Conservation (phyloP, 2,329 filamentous ascomycete species). For the Pseudogymnoascus sp. region DNA sequence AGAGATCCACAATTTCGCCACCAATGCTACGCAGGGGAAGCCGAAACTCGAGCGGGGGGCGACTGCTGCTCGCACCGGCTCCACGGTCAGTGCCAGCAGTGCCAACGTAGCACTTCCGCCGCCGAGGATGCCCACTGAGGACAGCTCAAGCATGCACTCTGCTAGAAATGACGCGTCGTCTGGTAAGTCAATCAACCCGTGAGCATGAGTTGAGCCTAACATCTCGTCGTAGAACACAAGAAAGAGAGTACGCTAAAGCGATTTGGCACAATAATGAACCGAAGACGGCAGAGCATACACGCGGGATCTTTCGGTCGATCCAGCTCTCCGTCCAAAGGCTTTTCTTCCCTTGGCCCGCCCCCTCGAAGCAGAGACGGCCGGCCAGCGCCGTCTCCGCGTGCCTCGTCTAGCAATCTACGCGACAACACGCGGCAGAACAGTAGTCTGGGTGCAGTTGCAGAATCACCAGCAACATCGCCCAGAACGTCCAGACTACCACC, state of each 20-base stretch:
- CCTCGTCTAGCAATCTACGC: conserved; percentile 51
- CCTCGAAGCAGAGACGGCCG: conserved; percentile 55
- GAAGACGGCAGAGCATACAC: conserved; percentile 59
- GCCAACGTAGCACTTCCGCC: conserved; percentile 21
- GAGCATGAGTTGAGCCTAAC: conserved; percentile 20
- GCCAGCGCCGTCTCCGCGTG: conserved; percentile 41
- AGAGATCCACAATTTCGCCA: conserved; percentile 70
- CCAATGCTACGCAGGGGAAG: conserved; percentile 32
- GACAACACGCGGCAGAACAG: conserved; percentile 37
- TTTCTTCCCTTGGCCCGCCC: conserved; percentile 47
- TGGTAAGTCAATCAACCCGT: conserved; percentile 23
- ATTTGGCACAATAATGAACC: conserved; percentile 61
- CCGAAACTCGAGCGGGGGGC: conserved; percentile 24
- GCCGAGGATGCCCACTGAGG: conserved; percentile 14
- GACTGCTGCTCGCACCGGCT: conserved; percentile 19
- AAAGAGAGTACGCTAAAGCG: conserved; percentile 45
- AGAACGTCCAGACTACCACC: conserved; percentile 27
- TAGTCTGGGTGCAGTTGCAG: conserved; percentile 48
- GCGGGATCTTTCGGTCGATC: conserved; percentile 45
- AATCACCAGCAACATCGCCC: conserved; percentile 38
- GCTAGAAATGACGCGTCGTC: conserved; percentile 13
- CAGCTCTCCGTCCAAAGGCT: conserved; percentile 48
- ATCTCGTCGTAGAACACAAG: conserved; percentile 40
- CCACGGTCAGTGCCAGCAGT: conserved; percentile 8
- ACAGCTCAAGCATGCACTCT: conserved; percentile 22